phyloP scores from a whole-genome alignment of 768 basidiomycete species.

The Lactifluus subvellereus region DNA sequence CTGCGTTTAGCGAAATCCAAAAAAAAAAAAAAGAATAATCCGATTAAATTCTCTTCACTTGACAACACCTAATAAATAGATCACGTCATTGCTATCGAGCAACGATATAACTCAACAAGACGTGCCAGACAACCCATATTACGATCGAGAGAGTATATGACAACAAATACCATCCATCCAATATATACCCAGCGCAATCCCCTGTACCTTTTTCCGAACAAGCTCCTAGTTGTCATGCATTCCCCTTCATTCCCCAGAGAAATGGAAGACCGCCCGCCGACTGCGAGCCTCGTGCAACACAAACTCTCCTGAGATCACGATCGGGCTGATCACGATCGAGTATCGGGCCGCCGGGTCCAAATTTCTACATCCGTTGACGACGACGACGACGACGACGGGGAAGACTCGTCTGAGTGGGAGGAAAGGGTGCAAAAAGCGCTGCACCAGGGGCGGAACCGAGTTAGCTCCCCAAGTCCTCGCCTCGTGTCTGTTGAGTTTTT shows the following conservation, averaged over 20 bases:
- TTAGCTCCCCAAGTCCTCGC: not conserved
- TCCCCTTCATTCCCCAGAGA: not conserved
- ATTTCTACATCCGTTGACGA: not conserved
- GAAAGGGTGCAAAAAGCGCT: not conserved
- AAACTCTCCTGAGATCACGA: not conserved
- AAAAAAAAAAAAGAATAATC: too few relatives aligned
- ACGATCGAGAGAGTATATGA: too few relatives aligned
- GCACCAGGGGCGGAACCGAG: not conserved
- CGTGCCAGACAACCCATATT: too few relatives aligned
- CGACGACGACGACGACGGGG: not conserved
- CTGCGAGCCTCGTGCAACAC: not conserved
- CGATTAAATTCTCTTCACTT: too few relatives aligned
- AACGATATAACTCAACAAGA: too few relatives aligned
- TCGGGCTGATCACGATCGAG: slow-evolving; percentile 12
- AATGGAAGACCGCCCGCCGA: not conserved
- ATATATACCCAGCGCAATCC: not conserved
- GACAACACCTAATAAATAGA: too few relatives aligned
- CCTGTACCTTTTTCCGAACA: not conserved
- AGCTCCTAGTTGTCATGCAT: not conserved
- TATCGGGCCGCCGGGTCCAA: too few relatives aligned
- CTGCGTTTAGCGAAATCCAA: too few relatives aligned
- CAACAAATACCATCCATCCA: not conserved
- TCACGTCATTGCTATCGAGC: too few relatives aligned
- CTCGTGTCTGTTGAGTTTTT: not conserved
- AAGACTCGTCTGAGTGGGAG: not conserved